Conservation (phyloP, 83 land plant species). For the Picea abies region DNA sequence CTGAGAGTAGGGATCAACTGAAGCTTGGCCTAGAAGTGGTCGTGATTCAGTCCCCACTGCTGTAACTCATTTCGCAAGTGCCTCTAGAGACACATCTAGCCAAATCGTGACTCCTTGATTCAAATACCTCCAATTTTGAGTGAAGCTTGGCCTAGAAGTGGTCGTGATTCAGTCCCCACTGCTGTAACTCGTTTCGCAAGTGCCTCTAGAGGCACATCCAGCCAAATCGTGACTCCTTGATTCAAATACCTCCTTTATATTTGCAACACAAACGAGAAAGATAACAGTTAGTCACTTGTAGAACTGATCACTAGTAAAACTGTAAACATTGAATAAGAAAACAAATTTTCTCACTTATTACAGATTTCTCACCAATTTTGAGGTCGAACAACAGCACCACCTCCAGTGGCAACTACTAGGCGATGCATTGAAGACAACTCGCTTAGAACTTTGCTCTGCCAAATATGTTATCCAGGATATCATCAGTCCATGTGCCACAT, state of each 20-base stretch:
- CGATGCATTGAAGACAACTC: conserved; percentile 61
- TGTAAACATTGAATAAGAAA: neutral
- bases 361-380: conserved; percentile 54
- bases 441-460: conserved; percentile 73
- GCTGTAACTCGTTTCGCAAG: conserved; percentile 78
- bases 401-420: conserved; percentile 93
- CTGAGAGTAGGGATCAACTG: conserved; percentile 20
- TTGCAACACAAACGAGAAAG: conserved; percentile 12
- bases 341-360: neutral
- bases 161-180: conserved; percentile 80
- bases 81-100: conserved; percentile 92
- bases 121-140: conserved; percentile 69
- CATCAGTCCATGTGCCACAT: neutral
- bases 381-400: conserved; percentile 86
- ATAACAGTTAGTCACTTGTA: neutral
- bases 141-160: conserved; percentile 67
- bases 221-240: conserved; percentile 79
- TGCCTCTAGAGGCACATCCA: conserved; percentile 93
- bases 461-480: neutral
- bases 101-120: conserved; percentile 78
- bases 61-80: conserved; percentile 78
- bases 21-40: conserved; percentile 59
- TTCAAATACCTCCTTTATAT: conserved; percentile 63
- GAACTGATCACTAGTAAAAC: neutral
- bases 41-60: conserved; percentile 76